phyloP scores from a whole-genome alignment of 106 monocot genomes.

The Apostasia shenzhenica region DNA sequence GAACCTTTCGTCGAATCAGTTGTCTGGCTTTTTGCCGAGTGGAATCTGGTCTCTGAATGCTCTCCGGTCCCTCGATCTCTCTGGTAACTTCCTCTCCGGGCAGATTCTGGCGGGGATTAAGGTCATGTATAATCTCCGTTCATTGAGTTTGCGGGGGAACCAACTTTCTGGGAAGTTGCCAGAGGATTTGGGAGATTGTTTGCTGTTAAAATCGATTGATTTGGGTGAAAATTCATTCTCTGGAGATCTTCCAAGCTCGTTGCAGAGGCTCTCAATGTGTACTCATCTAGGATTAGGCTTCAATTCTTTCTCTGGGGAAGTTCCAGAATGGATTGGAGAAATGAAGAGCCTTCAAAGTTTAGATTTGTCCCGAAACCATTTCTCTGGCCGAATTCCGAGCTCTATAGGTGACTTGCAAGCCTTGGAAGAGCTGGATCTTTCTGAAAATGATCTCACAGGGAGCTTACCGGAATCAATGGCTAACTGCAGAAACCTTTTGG shows the following conservation, averaged over 20 bases:
- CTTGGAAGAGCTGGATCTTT: conserved; percentile 33
- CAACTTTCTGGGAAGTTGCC: conserved; percentile 34
- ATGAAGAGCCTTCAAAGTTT: conserved; percentile 30
- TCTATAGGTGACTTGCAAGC: conserved; percentile 27
- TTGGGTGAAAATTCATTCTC: conserved; percentile 40
- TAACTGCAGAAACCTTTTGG: conserved; percentile 17
- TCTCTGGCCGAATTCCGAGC: conserved; percentile 30
- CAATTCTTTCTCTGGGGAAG: conserved; percentile 39
- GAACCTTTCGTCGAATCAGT: conserved; percentile 48
- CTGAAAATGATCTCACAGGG: conserved; percentile 29
- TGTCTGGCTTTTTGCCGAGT: conserved; percentile 32
- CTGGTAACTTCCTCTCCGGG: conserved; percentile 29
- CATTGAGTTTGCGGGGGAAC: conserved; percentile 32
- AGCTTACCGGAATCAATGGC: conserved; percentile 47
- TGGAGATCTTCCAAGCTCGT: conserved; percentile 34
- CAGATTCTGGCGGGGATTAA: conserved; percentile 34
- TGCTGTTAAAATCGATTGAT: conserved; percentile 39
- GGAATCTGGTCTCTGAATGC: conserved; percentile 39
- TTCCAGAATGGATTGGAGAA: conserved; percentile 47
- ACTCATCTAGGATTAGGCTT: conserved; percentile 15
- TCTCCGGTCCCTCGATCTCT: conserved; percentile 51
- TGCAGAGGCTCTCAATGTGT: conserved; percentile 39
- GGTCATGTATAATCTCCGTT: conserved; percentile 32
- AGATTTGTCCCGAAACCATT: conserved; percentile 48
- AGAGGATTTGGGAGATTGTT: conserved; percentile 31